Evolutionary conservation across 352 stramenopile species (phyloP).

Genomic region (Thraustochytrium sp.): DNA sequence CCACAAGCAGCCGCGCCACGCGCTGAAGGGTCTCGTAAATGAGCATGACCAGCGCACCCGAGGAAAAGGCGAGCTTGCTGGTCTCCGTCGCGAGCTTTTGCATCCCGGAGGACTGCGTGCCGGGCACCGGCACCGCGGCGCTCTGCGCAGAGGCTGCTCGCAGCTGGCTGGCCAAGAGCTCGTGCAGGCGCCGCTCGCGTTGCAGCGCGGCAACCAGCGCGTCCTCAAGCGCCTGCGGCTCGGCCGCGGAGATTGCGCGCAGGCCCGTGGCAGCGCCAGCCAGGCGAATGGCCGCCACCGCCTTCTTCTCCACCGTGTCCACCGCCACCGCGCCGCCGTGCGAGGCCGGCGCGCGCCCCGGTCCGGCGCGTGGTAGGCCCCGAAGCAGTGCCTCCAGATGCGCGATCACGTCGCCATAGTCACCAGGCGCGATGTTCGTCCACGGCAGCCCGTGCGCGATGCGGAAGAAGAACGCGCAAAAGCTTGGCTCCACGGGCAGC

Average conservation of each 20-base stretch:
- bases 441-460: slow-evolving; percentile 5
- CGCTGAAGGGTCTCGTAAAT: slow-evolving; percentile 19
- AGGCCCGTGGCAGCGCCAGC: not conserved
- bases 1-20: not conserved
- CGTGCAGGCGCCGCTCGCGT: not conserved
- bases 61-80: not conserved
- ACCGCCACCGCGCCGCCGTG: not conserved
- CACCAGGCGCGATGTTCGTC: not conserved
- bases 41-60: slow-evolving; percentile 25
- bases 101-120: not conserved
- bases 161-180: not conserved
- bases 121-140: no score
- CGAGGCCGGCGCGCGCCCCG: not conserved
- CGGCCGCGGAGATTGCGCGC: not conserved
- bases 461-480: not conserved
- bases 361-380: not conserved
- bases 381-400: not conserved
- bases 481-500: not conserved
- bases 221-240: not conserved
- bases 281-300: not conserved
- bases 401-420: not conserved
- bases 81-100: not conserved
- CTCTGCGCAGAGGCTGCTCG: not conserved
- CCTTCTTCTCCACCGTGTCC: not conserved
- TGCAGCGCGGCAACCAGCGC: not conserved